phyloP scores from a whole-genome alignment of 768 basidiomycete species.

The Mycena sanguinolenta region DNA sequence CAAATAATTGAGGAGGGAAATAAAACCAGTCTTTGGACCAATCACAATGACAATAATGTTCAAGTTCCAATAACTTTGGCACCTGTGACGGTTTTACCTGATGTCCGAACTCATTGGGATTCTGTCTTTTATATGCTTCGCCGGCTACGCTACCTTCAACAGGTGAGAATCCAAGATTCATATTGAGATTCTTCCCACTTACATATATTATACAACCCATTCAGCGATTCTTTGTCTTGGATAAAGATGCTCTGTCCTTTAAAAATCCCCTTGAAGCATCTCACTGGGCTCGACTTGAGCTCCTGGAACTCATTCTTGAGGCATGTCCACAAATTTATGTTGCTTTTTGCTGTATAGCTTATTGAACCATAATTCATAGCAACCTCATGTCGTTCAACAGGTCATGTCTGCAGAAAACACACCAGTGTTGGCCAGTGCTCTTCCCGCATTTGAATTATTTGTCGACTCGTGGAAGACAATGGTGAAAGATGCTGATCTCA shows the following conservation, averaged over 20 bases:
- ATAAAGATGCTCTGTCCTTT: background rate
- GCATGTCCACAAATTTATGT: constrained; percentile 5
- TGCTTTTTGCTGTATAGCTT: background rate
- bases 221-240: background rate
- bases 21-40: constrained; percentile 1
- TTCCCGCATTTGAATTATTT: background rate
- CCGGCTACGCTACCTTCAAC: background rate
- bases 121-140: constrained; percentile 2
- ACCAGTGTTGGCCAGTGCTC: background rate
- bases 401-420: constrained; percentile 3
- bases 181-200: background rate
- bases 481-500: background rate
- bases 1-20: background rate
- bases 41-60: background rate
- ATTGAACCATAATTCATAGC: background rate
- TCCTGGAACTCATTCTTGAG: constrained; percentile 9
- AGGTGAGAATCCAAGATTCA: background rate
- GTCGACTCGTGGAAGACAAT: background rate
- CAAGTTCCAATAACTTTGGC: background rate
- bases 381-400: background rate
- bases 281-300: background rate
- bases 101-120: background rate
- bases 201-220: background rate
- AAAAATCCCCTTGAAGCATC: constrained; percentile 5
- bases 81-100: background rate